Evolutionary conservation across 148 eudicot genomes (phyloP).

Genomic region (Vaccinium corymbosum): DNA sequence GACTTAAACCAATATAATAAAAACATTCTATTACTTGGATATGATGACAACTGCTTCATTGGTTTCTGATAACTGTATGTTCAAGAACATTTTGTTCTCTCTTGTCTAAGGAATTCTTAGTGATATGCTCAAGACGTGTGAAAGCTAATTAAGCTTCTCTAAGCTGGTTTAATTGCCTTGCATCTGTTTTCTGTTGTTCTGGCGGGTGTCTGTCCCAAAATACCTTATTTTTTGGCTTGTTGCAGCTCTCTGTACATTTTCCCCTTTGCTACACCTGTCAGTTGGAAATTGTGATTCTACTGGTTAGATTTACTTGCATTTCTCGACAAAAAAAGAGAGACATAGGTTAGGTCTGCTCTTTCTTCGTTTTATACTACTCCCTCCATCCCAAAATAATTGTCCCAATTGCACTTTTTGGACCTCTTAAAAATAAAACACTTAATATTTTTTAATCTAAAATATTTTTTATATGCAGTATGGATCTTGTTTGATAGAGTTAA

Average conservation of each 20-base stretch:
- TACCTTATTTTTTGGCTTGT: neutral
- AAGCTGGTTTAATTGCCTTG: conserved; percentile 1
- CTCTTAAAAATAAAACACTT: no score
- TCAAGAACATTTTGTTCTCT: neutral
- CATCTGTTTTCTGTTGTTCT: conserved; percentile 8
- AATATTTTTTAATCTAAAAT: no score
- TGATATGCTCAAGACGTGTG: neutral
- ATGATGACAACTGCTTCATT: neutral
- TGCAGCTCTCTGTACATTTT: neutral
- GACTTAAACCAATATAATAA: no score
- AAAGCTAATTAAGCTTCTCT: conserved; percentile 2
- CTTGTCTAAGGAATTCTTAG: neutral
- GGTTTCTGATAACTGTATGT: neutral
- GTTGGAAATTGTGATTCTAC: neutral
- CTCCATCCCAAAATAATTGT: no score
- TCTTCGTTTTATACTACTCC: neutral
- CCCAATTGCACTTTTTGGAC: no score
- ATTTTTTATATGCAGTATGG: no score
- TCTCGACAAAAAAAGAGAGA: neutral
- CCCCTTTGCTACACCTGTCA: neutral
- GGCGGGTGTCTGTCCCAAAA: neutral
- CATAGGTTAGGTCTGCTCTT: neutral
- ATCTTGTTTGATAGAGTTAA: no score
- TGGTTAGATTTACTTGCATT: neutral
- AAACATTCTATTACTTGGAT: neutral